Percentiles rank a stretch among this genome's conserved stretches.
Evolutionary conservation across 176 grass and related monocot species (phyloP).

Genomic region (Chrysopogon serrulatus): DNA sequence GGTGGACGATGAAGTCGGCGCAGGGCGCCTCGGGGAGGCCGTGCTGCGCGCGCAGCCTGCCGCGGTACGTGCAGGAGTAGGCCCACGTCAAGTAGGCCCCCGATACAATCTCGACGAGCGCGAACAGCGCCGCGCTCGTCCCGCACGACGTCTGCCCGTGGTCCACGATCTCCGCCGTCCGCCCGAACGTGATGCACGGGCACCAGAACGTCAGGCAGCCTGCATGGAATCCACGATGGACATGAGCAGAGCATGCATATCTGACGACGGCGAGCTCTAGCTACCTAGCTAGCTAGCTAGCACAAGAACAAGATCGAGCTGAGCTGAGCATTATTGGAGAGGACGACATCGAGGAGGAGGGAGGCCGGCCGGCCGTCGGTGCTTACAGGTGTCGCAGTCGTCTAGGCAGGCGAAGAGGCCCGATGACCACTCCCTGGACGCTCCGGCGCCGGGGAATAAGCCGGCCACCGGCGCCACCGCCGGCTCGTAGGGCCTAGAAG

Average conservation of each 20-base stretch:
- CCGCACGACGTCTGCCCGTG: slow-evolving; percentile 57
- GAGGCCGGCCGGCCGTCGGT: too few relatives aligned
- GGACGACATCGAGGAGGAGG: too few relatives aligned
- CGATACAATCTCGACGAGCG: slow-evolving; percentile 7
- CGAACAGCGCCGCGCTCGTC: slow-evolving; percentile 40
- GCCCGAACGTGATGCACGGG: slow-evolving; percentile 70
- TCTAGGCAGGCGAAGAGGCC: slow-evolving; percentile 55
- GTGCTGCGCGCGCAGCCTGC: slow-evolving; percentile 43
- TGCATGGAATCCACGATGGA: too few relatives aligned
- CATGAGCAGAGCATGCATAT: too few relatives aligned
- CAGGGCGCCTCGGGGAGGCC: slow-evolving; percentile 39
- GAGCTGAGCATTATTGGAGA: too few relatives aligned
- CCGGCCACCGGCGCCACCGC: not conserved
- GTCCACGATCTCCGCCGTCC: slow-evolving; percentile 75
- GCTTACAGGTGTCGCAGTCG: slow-evolving; percentile 40
- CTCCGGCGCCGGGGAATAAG: not conserved
- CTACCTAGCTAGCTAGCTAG: too few relatives aligned
- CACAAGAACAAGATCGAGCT: not conserved
- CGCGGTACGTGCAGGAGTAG: slow-evolving; percentile 60
- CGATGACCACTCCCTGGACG: slow-evolving; percentile 18
- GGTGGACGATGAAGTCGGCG: slow-evolving; percentile 65
- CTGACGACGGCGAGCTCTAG: too few relatives aligned
- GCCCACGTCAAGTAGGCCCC: too few relatives aligned
- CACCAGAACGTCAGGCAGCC: slow-evolving; percentile 62
- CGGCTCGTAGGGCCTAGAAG: not conserved